Evolutionary conservation across 2,329 filamentous ascomycete species (phyloP), one percentile per base, ranked within the genome.

Genomic region (Sclerotinia nivalis): DNA sequence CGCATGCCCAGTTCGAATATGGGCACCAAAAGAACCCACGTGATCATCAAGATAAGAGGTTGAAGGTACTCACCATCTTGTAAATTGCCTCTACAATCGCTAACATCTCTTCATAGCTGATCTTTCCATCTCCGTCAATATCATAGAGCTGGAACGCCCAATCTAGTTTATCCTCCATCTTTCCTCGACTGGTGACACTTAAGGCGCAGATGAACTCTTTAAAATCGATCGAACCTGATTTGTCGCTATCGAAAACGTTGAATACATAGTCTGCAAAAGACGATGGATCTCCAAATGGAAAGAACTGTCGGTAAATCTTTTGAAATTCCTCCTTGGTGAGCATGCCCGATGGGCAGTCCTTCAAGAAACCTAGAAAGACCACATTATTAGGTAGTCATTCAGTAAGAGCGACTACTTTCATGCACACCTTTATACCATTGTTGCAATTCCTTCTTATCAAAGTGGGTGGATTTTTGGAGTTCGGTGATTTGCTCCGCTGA

Each of bases 131-230:
- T 69, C 96, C 95, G 79, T 99, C 96, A 78, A 99, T 98, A 82
- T 99, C 96, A 82, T 99, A 99, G 75, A 99, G 86, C 84, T 99
- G 95, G 84, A 99, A 99, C 22, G 96, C 96, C 96, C 96, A 99
- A 81, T 98, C 95, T 70, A 99, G 87, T 83, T 99, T 99, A 83
- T 99, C 96, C 83, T 99, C 96, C 93, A 98, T 97, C 85, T 96
- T 96, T 79, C 96, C 96, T 76, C 96, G 89, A 82, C 93, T 97
- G 65, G 96, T 99, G 78, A 99, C 95, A 81, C 93, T 97, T 73
- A 99, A 84, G 40, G 96, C 96, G 83, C 95, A 97, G 82, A 99
- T 99, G 83, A 99, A 99, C 82, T 99, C 96, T 81, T 98, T 98
- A 83, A 99, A 99, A 83, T 99, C 96, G 79, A 99, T 99, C 76